A percentile compares a stretch with the other conserved stretches of the same genome.
These are phyloP conservation scores for Podosphaera xanthii DNA, from an alignment of 2,329 filamentous ascomycete species.

Conservation along the genomic window DNA sequence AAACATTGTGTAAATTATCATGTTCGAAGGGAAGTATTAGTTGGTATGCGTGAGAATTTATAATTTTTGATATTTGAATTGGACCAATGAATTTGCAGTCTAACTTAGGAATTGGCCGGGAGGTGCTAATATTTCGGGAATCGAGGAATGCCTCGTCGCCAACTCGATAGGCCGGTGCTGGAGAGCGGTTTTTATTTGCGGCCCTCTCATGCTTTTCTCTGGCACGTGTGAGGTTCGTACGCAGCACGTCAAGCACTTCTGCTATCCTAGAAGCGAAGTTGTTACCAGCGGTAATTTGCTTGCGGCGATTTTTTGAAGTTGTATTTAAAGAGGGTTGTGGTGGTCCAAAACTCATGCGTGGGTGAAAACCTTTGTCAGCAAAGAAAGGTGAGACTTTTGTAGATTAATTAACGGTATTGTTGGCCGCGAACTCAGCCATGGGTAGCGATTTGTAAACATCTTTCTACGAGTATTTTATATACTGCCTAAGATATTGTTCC, in stretches of 20 bases:
- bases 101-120: no score
- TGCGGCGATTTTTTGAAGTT: no score
- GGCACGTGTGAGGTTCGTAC: not conserved
- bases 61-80: not conserved
- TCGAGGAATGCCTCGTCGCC: no score
- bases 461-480: no score
- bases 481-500: no score
- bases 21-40: not conserved
- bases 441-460: no score
- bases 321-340: not conserved
- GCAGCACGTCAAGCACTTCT: not conserved
- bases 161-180: no score
- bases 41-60: not conserved
- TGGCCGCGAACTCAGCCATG: no score
- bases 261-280: conserved; percentile 1
- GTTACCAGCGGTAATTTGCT: not conserved
- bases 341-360: conserved; percentile 2
- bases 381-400: not conserved
- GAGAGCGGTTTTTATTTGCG: no score
- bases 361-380: conserved; percentile 3
- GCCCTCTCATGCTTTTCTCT: not conserved
- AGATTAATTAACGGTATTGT: no score
- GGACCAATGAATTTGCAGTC: no score
- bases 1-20: not conserved
- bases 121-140: no score